Conservation (phyloP, 345 rosid species). For the Turnera subulata region DNA sequence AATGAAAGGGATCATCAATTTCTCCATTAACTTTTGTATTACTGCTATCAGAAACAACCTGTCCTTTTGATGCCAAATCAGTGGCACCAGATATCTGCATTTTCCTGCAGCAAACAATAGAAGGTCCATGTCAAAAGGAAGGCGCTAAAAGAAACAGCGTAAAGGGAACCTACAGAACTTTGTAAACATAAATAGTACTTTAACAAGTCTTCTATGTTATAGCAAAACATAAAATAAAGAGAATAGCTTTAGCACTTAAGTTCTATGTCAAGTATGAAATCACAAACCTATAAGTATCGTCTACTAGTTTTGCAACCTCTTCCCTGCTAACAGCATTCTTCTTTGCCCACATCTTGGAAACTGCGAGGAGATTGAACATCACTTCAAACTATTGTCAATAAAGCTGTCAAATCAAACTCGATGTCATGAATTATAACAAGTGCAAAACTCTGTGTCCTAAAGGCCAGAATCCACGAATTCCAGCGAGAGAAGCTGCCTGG, state of each 20-base stretch:
- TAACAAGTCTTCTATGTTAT: not conserved
- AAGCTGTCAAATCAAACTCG: not conserved
- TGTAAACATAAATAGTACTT: not conserved
- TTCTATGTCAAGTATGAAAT: conserved; percentile 6
- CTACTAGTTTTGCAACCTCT: conserved; percentile 81
- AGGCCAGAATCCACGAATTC: too few relatives aligned
- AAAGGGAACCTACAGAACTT: not conserved
- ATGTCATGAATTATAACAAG: too few relatives aligned
- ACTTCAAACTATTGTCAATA: not conserved
- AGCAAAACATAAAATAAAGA: not conserved
- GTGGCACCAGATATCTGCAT: conserved; percentile 87
- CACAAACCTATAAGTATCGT: conserved; percentile 76
- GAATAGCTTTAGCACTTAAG: not conserved
- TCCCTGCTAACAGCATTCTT: conserved; percentile 68
- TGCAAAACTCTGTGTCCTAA: too few relatives aligned
- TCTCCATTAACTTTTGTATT: conserved; percentile 62
- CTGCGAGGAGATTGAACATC: conserved; percentile 29
- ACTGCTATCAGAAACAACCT: conserved; percentile 59
- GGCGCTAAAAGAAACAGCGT: not conserved
- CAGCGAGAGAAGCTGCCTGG: too few relatives aligned
- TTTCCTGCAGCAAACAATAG: conserved; percentile 48
- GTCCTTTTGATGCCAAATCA: conserved; percentile 83
- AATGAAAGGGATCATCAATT: conserved; percentile 43
- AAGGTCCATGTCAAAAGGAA: conserved; percentile 14
- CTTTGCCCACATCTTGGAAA: conserved; percentile 67